A percentile compares a stretch with the other conserved stretches of the same genome.
phyloP scores from a whole-genome alignment of 306 rosid species.

The Corylus avellana region DNA sequence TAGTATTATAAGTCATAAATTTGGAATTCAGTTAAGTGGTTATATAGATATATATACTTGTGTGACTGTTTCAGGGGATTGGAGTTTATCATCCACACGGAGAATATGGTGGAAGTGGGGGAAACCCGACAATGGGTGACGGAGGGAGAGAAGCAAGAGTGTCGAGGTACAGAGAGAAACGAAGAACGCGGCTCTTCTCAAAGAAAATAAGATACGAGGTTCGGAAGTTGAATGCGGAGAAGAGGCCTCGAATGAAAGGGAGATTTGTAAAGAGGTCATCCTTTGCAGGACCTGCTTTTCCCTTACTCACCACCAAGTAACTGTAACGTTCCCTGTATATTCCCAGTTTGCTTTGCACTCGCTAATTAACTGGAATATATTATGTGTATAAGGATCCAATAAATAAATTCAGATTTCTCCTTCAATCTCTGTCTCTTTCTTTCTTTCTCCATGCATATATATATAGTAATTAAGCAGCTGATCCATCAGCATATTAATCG shows the following conservation, averaged over 20 bases:
- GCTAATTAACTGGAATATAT: neutral
- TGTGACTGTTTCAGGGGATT: slow-evolving; percentile 34
- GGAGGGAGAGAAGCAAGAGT: slow-evolving; percentile 91
- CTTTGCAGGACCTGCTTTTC: slow-evolving; percentile 46
- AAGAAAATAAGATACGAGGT: slow-evolving; percentile 97
- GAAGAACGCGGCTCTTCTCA: slow-evolving; percentile 81
- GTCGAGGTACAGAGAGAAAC: slow-evolving; percentile 83
- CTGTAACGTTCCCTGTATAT: neutral
- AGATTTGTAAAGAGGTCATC: slow-evolving; percentile 83
- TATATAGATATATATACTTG: neutral
- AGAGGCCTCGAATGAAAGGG: slow-evolving; percentile 97
- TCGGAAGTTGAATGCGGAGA: slow-evolving; percentile 92
- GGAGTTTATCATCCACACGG: slow-evolving; percentile 35
- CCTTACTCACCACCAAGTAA: slow-evolving; percentile 37
- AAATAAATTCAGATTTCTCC: neutral
- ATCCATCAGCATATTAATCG: neutral
- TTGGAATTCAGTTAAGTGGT: no score
- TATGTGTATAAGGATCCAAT: neutral
- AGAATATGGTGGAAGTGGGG: slow-evolving; percentile 42
- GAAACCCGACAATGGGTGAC: slow-evolving; percentile 41
- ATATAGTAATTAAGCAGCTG: neutral
- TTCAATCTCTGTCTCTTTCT: neutral
- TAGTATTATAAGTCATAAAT: no score
- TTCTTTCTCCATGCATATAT: neutral
- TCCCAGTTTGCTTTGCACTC: neutral